phyloP scores from a whole-genome alignment of 1,139 yeast species.

The Candida tetrigidarum region DNA sequence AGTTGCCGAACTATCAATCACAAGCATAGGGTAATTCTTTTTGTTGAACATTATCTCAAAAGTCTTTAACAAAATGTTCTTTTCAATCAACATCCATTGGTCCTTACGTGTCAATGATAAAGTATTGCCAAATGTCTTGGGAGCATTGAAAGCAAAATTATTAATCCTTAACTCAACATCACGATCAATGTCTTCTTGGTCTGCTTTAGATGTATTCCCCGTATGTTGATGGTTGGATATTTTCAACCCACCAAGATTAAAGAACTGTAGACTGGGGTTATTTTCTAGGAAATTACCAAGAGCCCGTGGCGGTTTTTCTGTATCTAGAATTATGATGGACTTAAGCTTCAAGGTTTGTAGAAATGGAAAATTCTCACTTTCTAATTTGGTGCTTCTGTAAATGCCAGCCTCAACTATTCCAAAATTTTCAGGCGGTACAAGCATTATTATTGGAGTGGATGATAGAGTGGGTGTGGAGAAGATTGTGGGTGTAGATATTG shows the following conservation, averaged over 20 bases:
- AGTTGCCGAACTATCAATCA: conserved; percentile 82
- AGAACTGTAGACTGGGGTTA: conserved; percentile 42
- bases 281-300: conserved; percentile 50
- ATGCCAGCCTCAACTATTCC: conserved; percentile 78
- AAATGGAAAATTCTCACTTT: conserved; percentile 64
- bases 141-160: conserved; percentile 4
- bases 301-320: conserved; percentile 69
- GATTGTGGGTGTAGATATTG: too few species aligned
- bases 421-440: conserved; percentile 80
- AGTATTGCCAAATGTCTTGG: conserved; percentile 3
- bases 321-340: conserved; percentile 65
- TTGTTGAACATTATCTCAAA: conserved; percentile 66
- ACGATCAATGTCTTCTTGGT: conserved; percentile 22
- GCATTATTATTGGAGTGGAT: conserved; percentile 42
- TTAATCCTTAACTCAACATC: conserved; percentile 12
- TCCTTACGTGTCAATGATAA: conserved; percentile 33
- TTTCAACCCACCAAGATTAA: conserved; percentile 50
- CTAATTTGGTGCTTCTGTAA: conserved; percentile 59
- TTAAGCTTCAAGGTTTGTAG: conserved; percentile 63
- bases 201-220: conserved; percentile 21
- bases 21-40: conserved; percentile 66
- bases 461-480: not conserved
- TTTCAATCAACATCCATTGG: conserved; percentile 75
- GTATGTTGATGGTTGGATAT: conserved; percentile 47
- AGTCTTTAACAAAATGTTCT: conserved; percentile 56